Evolutionary conservation across 139 green algal genomes (phyloP).

Genomic region (Ettlia oleoabundans): DNA sequence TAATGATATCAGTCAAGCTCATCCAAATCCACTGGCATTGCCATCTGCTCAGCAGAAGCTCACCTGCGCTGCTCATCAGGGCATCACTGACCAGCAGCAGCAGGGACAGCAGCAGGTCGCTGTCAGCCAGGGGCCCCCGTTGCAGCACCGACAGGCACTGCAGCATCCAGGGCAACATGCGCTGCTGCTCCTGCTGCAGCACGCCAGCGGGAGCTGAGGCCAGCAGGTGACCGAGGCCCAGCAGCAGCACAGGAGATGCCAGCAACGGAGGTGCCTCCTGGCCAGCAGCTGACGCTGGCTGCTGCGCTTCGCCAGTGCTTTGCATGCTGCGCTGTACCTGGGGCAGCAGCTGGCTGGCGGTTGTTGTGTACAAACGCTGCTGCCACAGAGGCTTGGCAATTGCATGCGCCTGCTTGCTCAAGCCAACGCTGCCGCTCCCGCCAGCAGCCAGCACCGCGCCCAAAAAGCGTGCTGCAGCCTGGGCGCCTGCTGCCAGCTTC

Average conservation of each 20-base stretch:
- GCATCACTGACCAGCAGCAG: slow-evolving; percentile 19
- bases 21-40: not conserved
- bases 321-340: slow-evolving; percentile 20
- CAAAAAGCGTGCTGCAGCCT: slow-evolving; percentile 1
- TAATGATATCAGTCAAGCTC: too few species aligned
- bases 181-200: slow-evolving; percentile 16
- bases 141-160: slow-evolving; percentile 34
- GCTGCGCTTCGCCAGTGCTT: not conserved
- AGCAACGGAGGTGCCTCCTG: not conserved
- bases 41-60: not conserved
- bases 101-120: slow-evolving; percentile 33
- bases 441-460: not conserved
- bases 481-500: not conserved
- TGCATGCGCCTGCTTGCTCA: slow-evolving; percentile 21
- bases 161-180: slow-evolving; percentile 39
- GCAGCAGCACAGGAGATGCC: not conserved
- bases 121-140: not conserved
- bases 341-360: slow-evolving; percentile 15
- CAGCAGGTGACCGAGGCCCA: slow-evolving; percentile 31
- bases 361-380: slow-evolving; percentile 37
- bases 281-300: not conserved
- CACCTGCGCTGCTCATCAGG: slow-evolving; percentile 12
- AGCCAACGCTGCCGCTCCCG: not conserved
- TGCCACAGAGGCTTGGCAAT: slow-evolving; percentile 39
- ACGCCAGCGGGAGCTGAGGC: slow-evolving; percentile 10